Conservation (phyloP, 805 yeast genomes). For the Grigorovia yakushimaensis region DNA sequence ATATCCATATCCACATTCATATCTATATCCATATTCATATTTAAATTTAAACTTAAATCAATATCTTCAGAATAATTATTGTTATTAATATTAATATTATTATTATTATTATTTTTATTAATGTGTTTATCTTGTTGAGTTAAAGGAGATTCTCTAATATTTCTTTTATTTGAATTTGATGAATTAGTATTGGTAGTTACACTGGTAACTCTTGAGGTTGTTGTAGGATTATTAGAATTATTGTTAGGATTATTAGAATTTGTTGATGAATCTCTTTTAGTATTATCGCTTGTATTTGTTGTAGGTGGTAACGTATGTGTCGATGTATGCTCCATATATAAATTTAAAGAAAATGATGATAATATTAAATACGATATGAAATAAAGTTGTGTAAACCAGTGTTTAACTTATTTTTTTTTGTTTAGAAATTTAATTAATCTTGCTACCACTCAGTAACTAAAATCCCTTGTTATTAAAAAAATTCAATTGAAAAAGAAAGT, state of each 20-base stretch:
- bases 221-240: not conserved
- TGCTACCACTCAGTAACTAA: too few relatives aligned
- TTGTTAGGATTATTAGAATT: too few relatives aligned
- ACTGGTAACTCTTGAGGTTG: not conserved
- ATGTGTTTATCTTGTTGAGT: too few relatives aligned
- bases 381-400: too few relatives aligned
- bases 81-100: too few relatives aligned
- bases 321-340: slow-evolving; percentile 9
- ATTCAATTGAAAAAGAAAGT: not conserved
- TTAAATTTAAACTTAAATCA: too few relatives aligned
- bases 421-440: too few relatives aligned
- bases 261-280: not conserved
- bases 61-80: not conserved
- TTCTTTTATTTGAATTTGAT: not conserved
- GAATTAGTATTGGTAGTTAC: not conserved
- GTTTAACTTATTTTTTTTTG: too few relatives aligned
- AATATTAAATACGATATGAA: too few relatives aligned
- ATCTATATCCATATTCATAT: not conserved
- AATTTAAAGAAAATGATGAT: not conserved
- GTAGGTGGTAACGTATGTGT: slow-evolving; percentile 7
- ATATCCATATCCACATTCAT: not conserved
- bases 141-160: too few relatives aligned
- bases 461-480: not conserved
- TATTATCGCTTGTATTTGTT: not conserved
- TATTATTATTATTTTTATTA: too few relatives aligned